phyloP scores from a whole-genome alignment of 352 stramenopile genomes.

The Phytophthora ramorum region DNA sequence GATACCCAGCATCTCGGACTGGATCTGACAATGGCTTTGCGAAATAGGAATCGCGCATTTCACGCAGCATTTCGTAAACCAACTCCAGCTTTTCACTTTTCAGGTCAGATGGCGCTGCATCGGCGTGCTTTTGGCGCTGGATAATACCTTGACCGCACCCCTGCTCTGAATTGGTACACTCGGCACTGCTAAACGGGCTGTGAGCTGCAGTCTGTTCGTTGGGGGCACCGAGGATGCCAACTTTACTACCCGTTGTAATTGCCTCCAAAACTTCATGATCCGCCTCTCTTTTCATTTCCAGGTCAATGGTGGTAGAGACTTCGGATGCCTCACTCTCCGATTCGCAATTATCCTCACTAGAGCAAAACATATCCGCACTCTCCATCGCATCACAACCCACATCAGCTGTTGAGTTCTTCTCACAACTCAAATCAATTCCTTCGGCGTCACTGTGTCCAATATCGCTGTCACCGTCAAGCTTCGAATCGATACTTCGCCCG shows the following conservation, averaged over 20 bases:
- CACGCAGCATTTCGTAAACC: conserved; percentile 35
- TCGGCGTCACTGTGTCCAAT: background rate
- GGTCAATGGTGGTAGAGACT: background rate
- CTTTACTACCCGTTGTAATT: background rate
- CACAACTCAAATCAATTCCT: background rate
- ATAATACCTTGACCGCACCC: background rate
- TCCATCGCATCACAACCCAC: conserved; percentile 27
- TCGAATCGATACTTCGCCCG: background rate
- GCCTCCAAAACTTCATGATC: background rate
- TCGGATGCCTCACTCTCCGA: background rate
- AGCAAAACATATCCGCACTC: background rate
- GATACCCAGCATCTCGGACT: background rate
- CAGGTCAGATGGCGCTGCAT: background rate
- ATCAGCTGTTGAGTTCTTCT: conserved; percentile 13
- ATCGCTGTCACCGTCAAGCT: background rate
- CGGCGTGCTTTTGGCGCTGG: background rate
- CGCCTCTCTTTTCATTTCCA: background rate
- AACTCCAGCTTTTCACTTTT: conserved; percentile 27
- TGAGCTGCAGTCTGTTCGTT: background rate
- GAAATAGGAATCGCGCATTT: conserved; percentile 19
- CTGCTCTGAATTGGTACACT: background rate
- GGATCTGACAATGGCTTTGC: background rate
- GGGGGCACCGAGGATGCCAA: background rate
- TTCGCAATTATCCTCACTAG: background rate
- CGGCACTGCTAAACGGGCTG: background rate